Evolutionary conservation across 2,329 filamentous ascomycete genomes (phyloP), one percentile per base, ranked within the genome.

Genomic region (Byssochlamys sp.): DNA sequence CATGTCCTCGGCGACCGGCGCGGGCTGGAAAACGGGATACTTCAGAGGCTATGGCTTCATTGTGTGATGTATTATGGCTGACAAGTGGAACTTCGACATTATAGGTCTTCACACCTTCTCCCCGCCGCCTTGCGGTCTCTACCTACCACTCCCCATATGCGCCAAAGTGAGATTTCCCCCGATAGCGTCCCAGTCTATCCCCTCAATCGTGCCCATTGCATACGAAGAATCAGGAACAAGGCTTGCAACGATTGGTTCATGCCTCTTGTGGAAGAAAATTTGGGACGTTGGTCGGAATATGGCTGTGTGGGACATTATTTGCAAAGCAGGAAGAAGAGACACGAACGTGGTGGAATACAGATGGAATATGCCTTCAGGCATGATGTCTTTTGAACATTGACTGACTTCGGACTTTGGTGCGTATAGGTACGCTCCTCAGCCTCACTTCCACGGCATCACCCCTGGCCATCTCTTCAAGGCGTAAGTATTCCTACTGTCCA

Each of bases 61-160:
- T 51, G 1, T 26, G 2, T 14, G 25, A 26, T 51, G n/a, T 14
- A 26, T n/a, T 12, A 6, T 51, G 7, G 25, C 49, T 51, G 49
- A 51, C 49, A 24, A 28, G 49, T 12, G 12, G 25, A 14, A 25
- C 7, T 26, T 28, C 27, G 19, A 12, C 27, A 5, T 51, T 51
- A 51, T 28, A 51, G 49, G 49, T 51, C 49, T 51, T 73, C 66
- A 64, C 67, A 61, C 63, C 70, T 56, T 69, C 70, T 55, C 62
- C 68, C 60, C 70, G 69, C 63, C 70, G 70, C 55, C 68, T 69
- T 59, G 70, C 69, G 63, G 67, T 66, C 71, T 71, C 77, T 68
- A 75, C 78, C 60, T 84, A 81, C 72, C 72, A 76, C 71, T 82
- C 80, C 69, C 79, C 78, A 57, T 84, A 80, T 67, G 82, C 79